Evolutionary conservation across 2,329 filamentous ascomycete genomes (phyloP).

Genomic region (Aspergillaceae sp.): DNA sequence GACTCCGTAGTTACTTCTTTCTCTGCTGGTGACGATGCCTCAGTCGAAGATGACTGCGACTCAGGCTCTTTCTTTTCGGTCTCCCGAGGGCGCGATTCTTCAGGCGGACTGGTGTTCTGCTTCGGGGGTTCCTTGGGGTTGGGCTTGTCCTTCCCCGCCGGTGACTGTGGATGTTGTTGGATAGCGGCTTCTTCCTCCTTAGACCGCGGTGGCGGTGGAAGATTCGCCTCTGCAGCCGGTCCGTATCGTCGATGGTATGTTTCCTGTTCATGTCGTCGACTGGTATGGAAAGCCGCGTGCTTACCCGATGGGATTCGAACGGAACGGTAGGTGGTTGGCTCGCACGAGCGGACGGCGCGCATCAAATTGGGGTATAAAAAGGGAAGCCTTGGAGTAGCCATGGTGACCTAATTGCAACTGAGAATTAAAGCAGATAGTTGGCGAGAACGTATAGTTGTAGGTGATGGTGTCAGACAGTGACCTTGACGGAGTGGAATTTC

Average conservation of each 20-base stretch:
- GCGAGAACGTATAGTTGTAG: constrained; percentile 2
- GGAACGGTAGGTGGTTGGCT: constrained; percentile 35
- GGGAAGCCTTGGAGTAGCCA: constrained; percentile 55
- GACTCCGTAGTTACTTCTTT: constrained; percentile 10
- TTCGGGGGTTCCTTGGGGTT: neutral
- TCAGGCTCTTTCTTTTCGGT: constrained; percentile 3
- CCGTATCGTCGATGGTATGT: constrained; percentile 39
- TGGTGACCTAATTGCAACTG: constrained; percentile 26
- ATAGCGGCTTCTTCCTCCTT: constrained; percentile 13
- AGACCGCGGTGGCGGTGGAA: constrained; percentile 30
- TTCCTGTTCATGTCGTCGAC: constrained; percentile 27
- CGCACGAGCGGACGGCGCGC: constrained; percentile 46
- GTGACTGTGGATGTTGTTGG: neutral
- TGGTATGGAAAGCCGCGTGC: constrained; percentile 28
- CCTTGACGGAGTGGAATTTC: constrained; percentile 3
- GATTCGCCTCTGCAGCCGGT: constrained; percentile 34
- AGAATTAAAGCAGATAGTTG: constrained; percentile 2
- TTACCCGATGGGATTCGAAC: constrained; percentile 28
- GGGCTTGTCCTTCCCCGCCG: neutral
- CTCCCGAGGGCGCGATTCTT: constrained; percentile 10
- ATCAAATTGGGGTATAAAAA: constrained; percentile 63
- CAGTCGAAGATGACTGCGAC: constrained; percentile 3
- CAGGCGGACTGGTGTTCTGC: constrained; percentile 2
- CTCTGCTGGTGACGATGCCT: neutral
- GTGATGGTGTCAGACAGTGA: neutral